Evolutionary conservation across 2,329 filamentous ascomycete genomes (phyloP), one percentile per base, ranked within the genome.

Genomic region (Fusarium globosum): DNA sequence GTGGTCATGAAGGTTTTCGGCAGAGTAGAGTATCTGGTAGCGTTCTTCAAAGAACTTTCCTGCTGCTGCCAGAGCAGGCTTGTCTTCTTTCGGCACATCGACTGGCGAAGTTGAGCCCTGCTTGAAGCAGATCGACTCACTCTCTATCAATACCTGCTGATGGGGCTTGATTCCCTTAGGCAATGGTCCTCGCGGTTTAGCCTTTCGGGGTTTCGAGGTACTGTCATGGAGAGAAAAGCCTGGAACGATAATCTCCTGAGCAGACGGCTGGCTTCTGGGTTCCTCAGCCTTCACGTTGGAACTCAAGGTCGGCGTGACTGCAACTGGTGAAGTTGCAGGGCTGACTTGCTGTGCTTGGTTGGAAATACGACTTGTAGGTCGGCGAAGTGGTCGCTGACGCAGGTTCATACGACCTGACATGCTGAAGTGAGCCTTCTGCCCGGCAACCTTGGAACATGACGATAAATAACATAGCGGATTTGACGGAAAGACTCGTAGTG

Each of bases 11-110:
- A 89, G 85, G 49, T 79, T 76, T 42, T 83, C 83, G 23, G 86
- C 86, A 21, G 86, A 86, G 82, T 88, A 89, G 72, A 90, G 83
- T 71, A 88, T 86, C 7, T 69, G 68, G 43, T 78, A 80, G 42
- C 63, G 62, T 7, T 78, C 69, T 43, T 70, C 67, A 73, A 83
- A 83, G 75, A 83, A 84, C 38, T 74, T 76, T 42, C 74, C 75
- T 2, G 80, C 80, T 26, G 76, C 68, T 42, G 72, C 72, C 16
- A 82, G 63, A 30, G 77, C 67, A n/a, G 73, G 73, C 18, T 60
- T 69, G 18, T 81, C 76, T 16, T 69, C 61, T 33, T 74, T 75
- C n/a, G 64, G 59, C 16, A 69, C 46, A 13, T 72, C 66, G 11
- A 65, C 64, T 23, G 73, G 73, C 26, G 65, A 57, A 33, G 41